phyloP scores from a whole-genome alignment of 805 yeast genomes.

The Starmera dryadoides region DNA sequence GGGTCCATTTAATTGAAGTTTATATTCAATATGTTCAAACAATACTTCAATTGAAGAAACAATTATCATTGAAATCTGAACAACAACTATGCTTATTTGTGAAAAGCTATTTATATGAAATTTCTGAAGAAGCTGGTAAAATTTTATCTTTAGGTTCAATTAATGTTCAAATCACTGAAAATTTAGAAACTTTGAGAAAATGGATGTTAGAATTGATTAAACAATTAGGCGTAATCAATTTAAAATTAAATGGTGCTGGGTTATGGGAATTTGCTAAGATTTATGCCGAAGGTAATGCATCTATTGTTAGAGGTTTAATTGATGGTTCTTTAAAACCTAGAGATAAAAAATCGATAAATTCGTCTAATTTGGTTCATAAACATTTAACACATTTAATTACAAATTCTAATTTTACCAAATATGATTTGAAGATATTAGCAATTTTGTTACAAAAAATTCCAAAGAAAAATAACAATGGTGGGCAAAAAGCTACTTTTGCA shows the following conservation, averaged over 20 bases:
- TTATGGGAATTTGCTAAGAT: slow-evolving; percentile 59
- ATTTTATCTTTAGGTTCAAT: slow-evolving; percentile 65
- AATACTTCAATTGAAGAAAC: slow-evolving; percentile 25
- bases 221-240: slow-evolving; percentile 43
- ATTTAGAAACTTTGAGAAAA: slow-evolving; percentile 38
- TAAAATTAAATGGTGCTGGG: slow-evolving; percentile 51
- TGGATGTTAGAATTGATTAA: slow-evolving; percentile 41
- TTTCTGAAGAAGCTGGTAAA: slow-evolving; percentile 51
- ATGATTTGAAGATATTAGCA: slow-evolving; percentile 12
- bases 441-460: background rate
- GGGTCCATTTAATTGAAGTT: slow-evolving; percentile 65
- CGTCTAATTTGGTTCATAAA: slow-evolving; percentile 41
- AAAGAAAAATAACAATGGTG: background rate
- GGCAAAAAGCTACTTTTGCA: slow-evolving; percentile 16
- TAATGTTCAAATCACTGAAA: slow-evolving; percentile 57
- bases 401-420: slow-evolving; percentile 15
- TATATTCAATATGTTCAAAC: slow-evolving; percentile 47
- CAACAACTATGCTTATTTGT: slow-evolving; percentile 54
- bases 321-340: slow-evolving; percentile 37
- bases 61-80: slow-evolving; percentile 43
- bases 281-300: slow-evolving; percentile 38
- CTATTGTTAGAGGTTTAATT: slow-evolving; percentile 42
- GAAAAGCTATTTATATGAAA: slow-evolving; percentile 51
- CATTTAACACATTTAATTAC: slow-evolving; percentile 38
- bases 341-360: slow-evolving; percentile 23